These are phyloP conservation scores for Pythium folliculosum DNA, from an alignment of 352 stramenopile genomes.

Conservation along the genomic window DNA sequence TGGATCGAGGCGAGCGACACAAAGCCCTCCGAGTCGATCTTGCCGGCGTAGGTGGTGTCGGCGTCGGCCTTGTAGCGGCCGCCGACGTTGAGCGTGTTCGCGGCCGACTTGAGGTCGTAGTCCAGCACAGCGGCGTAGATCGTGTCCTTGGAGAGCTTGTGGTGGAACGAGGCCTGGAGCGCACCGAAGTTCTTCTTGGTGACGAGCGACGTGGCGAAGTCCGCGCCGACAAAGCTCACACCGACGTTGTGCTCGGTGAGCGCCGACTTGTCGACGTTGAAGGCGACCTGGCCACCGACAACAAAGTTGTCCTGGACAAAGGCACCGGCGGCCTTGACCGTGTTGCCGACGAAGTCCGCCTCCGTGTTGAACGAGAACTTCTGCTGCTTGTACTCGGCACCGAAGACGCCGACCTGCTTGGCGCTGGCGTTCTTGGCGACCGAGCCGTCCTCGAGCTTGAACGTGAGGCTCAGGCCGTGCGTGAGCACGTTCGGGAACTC, in stretches of 20 bases:
- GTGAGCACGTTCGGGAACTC: constrained; percentile 80
- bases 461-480: constrained; percentile 75
- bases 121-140: constrained; percentile 79
- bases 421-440: constrained; percentile 72
- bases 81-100: constrained; percentile 77
- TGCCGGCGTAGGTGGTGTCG: constrained; percentile 80
- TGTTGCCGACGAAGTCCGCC: constrained; percentile 76
- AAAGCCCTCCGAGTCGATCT: constrained; percentile 84
- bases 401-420: constrained; percentile 74
- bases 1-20: constrained; percentile 76
- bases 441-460: constrained; percentile 84
- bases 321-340: constrained; percentile 53
- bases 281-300: constrained; percentile 67
- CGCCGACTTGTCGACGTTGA: constrained; percentile 82
- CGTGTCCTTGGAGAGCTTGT: constrained; percentile 76
- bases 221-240: constrained; percentile 61
- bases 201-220: constrained; percentile 72
- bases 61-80: constrained; percentile 74
- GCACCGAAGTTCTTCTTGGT: constrained; percentile 85
- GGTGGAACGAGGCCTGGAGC: constrained; percentile 81
- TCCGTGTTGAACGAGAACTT: constrained; percentile 74
- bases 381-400: constrained; percentile 78
- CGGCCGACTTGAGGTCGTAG: constrained; percentile 83
- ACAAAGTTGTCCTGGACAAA: constrained; percentile 67
- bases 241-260: constrained; percentile 81